Evolutionary conservation across 805 yeast species (phyloP).

Genomic region (Kodamaea lidongshanica): DNA sequence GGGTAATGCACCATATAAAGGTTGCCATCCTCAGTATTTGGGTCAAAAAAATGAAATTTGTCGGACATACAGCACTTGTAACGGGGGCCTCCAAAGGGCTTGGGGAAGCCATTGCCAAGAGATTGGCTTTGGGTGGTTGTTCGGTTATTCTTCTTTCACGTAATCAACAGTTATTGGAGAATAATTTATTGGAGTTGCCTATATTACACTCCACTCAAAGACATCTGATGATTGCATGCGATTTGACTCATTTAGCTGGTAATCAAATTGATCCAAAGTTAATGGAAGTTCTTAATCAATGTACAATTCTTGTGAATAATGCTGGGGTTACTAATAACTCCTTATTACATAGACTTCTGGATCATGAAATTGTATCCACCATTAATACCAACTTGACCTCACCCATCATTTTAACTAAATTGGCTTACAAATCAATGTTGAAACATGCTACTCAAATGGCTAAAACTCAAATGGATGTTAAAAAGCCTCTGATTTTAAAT

Average conservation of each 20-base stretch:
- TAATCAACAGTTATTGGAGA: slow-evolving; percentile 29
- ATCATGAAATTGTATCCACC: slow-evolving; percentile 38
- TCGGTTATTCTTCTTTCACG: slow-evolving; percentile 48
- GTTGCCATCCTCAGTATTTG: too few species aligned
- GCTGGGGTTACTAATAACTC: slow-evolving; percentile 61
- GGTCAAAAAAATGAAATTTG: slow-evolving; percentile 6
- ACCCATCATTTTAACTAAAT: slow-evolving; percentile 54
- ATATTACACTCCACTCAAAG: slow-evolving; percentile 11
- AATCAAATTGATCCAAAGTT: slow-evolving; percentile 8
- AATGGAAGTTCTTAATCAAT: slow-evolving; percentile 22
- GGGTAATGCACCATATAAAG: too few species aligned
- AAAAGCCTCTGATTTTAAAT: slow-evolving; percentile 44
- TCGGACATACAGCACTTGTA: slow-evolving; percentile 38
- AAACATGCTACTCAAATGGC: slow-evolving; percentile 14
- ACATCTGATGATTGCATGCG: slow-evolving; percentile 30
- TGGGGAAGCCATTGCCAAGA: slow-evolving; percentile 51
- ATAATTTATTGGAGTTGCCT: slow-evolving; percentile 15
- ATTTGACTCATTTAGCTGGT: slow-evolving; percentile 18
- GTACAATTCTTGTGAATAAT: slow-evolving; percentile 52
- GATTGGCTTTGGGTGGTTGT: slow-evolving; percentile 47
- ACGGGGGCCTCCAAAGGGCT: slow-evolving; percentile 72
- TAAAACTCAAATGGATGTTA: slow-evolving; percentile 5
- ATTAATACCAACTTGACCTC: slow-evolving; percentile 53
- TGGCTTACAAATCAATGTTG: slow-evolving; percentile 48
- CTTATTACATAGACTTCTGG: slow-evolving; percentile 40